Evolutionary conservation across 2,329 filamentous ascomycete species (phyloP), one percentile per base, ranked within the genome.

Genomic region (Calonectria ilicicola): DNA sequence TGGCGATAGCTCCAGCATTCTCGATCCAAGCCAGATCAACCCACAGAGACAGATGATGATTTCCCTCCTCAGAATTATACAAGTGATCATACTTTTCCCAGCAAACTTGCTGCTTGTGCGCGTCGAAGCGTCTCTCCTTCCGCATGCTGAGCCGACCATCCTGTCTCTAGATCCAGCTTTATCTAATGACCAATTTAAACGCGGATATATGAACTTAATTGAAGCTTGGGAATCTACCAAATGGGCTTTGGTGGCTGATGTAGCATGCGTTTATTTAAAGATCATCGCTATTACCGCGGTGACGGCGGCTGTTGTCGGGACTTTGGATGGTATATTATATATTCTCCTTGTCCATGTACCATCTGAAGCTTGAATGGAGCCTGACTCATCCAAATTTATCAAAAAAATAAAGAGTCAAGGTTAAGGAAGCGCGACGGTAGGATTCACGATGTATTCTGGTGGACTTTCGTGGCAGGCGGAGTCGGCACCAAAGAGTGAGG

Each of bases 1-100:
- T 14, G 44, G 44, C 1, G 44, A 23, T 14, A 9, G 14, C 14
- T 23, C 12, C n/a, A 12, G 19, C 19, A 9, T 23, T 47, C 23
- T 21, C 2, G 1, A 2, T 1, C n/a, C 21, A 2, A 8, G 2
- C 5, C 44, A 23, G 10, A 23, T 2, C 14, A 4, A 23, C n/a
- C n/a, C 44, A 12, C 1, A 9, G 44, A 47, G 23, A 47, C 14
- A 6, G 5, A 21, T 12, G 9, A n/a, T 47, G 10, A 3, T 23
- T 5, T 2, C n/a, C 2, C 14, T 10, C 9, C 4, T 23, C n/a
- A 42, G 40, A 42, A 19, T 21, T 23, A 1, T 23, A 14, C 10
- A 12, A 23, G n/a, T 23, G 3, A 5, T 47, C 5, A 6, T 47
- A 2, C 3, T 23, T 14, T 1, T 23, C 9, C 44, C 44, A 14